These are phyloP conservation scores for Cordia subcordata DNA, from an alignment of 257 asterid species.

Conservation along the genomic window DNA sequence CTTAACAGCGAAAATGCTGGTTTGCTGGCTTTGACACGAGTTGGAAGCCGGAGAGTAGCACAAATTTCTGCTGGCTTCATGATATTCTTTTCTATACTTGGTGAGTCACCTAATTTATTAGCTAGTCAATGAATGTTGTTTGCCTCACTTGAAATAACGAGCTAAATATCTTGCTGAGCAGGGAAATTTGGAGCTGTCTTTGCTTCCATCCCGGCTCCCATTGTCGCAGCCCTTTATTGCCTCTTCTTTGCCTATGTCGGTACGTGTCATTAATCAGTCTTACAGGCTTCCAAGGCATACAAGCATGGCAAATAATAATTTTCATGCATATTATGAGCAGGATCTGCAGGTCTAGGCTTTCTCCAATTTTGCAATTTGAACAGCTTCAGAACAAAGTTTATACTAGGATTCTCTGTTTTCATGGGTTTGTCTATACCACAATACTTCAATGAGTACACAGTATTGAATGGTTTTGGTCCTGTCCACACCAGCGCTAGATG, in stretches of 20 bases:
- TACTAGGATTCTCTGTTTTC: slow-evolving; percentile 80
- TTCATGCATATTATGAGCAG: slow-evolving; percentile 25
- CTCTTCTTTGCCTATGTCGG: slow-evolving; percentile 92
- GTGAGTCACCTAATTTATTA: slow-evolving; percentile 28
- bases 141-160: background rate
- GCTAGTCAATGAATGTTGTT: background rate
- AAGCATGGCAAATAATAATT: background rate
- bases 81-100: slow-evolving; percentile 92
- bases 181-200: slow-evolving; percentile 97
- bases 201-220: slow-evolving; percentile 93
- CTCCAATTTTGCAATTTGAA: slow-evolving; percentile 90
- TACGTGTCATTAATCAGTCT: slow-evolving; percentile 21
- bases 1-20: slow-evolving; percentile 86
- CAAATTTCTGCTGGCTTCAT: slow-evolving; percentile 95
- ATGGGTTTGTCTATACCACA: slow-evolving; percentile 93
- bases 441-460: slow-evolving; percentile 71
- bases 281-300: background rate
- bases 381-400: slow-evolving; percentile 78
- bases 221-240: slow-evolving; percentile 86
- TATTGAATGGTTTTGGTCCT: slow-evolving; percentile 52
- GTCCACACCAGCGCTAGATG: slow-evolving; percentile 85
- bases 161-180: slow-evolving; percentile 17
- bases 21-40: slow-evolving; percentile 75
- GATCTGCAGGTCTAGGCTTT: slow-evolving; percentile 77
- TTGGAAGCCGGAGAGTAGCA: slow-evolving; percentile 91